Conservation (phyloP, 257 asterid genomes). For the Solanum verrucosum region DNA sequence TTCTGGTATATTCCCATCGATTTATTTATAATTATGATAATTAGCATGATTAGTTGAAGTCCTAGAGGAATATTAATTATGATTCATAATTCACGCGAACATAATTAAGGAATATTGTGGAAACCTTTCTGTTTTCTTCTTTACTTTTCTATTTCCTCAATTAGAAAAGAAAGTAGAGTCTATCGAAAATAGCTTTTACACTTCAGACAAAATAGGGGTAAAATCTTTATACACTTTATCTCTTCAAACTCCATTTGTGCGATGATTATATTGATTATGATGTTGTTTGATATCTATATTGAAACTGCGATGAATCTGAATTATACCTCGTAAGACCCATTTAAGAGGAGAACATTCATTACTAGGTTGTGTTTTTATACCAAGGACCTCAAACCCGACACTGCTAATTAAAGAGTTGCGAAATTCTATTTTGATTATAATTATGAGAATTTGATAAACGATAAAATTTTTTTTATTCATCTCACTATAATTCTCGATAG, state of each 20-base stretch:
- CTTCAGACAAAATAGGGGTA: rapidly evolving
- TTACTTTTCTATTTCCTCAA: background rate
- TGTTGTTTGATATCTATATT: background rate
- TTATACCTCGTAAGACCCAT: background rate
- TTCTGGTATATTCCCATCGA: background rate
- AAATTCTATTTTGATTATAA: background rate
- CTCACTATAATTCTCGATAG: background rate
- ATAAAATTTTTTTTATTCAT: background rate
- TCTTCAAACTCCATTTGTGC: background rate
- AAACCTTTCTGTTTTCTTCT: background rate
- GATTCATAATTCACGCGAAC: background rate
- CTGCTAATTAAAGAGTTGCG: rapidly evolving
- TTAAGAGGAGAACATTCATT: background rate
- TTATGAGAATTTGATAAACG: rapidly evolving
- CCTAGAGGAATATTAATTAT: background rate
- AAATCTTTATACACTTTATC: background rate
- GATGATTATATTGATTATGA: background rate
- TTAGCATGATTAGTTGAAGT: background rate
- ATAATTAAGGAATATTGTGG: background rate
- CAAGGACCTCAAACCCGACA: background rate
- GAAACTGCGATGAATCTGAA: rapidly evolving
- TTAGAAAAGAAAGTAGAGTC: background rate
- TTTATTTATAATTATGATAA: background rate
- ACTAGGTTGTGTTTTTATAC: background rate
- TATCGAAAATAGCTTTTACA: too few species aligned